Evolutionary conservation across 495 filamentous ascomycete species (phyloP).

Genomic region (Coniosporium apollinis): DNA sequence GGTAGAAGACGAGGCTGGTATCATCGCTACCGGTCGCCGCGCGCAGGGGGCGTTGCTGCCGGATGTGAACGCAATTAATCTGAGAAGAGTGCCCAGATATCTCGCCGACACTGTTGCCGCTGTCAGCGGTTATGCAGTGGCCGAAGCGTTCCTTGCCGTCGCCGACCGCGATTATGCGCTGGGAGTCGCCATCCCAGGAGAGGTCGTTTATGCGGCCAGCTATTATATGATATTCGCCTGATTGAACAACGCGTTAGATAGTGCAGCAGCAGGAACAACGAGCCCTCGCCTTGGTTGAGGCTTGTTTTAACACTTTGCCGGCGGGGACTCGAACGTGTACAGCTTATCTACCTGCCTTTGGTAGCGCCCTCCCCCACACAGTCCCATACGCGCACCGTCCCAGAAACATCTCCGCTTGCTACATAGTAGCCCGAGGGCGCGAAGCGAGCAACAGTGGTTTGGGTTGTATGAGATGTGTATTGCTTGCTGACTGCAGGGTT

Average conservation of each 20-base stretch:
- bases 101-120: conserved; percentile 88
- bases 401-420: conserved; percentile 79
- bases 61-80: conserved; percentile 81
- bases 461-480: conserved; percentile 76
- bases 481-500: conserved; percentile 65
- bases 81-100: conserved; percentile 77
- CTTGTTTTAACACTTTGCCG: too few species aligned
- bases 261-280: too few species aligned
- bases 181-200: conserved; percentile 93
- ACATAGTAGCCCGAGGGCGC: conserved; percentile 89
- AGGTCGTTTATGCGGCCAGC: conserved; percentile 90
- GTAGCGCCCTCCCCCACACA: conserved; percentile 45
- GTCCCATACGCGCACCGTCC: conserved; percentile 82
- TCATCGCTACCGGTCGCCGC: conserved; percentile 88
- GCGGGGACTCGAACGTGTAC: too few species aligned
- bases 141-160: conserved; percentile 88
- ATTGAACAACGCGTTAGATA: too few species aligned
- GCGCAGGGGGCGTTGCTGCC: conserved; percentile 72
- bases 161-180: conserved; percentile 89
- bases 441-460: conserved; percentile 85
- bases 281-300: too few species aligned
- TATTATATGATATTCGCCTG: conserved; percentile 87
- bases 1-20: conserved; percentile 72
- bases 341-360: conserved; percentile 40
- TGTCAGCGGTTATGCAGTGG: conserved; percentile 88